These are phyloP conservation scores for Penicillium alfredii DNA, from an alignment of 495 filamentous ascomycete genomes.

Conservation along the genomic window DNA sequence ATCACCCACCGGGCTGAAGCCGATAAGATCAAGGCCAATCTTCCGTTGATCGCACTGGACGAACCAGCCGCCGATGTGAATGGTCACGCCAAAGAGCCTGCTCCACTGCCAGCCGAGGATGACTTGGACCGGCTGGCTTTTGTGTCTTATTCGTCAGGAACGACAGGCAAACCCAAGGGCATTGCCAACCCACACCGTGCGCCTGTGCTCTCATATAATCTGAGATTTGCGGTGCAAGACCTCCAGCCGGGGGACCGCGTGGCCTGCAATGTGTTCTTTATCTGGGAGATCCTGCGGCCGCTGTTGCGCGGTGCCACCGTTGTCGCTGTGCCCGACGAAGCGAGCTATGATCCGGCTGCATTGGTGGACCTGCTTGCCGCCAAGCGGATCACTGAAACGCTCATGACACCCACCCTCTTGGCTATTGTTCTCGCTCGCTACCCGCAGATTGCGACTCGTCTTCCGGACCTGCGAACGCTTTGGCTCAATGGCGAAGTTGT, in stretches of 20 bases:
- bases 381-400: constrained; percentile 57
- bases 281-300: constrained; percentile 68
- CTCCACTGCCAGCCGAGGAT: constrained; percentile 46
- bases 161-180: constrained; percentile 63
- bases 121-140: constrained; percentile 62
- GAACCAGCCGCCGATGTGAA: constrained; percentile 33
- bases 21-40: constrained; percentile 48
- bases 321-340: constrained; percentile 59
- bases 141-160: constrained; percentile 61
- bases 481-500: constrained; percentile 72
- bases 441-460: constrained; percentile 47
- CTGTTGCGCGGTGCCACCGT: constrained; percentile 64
- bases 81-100: constrained; percentile 29
- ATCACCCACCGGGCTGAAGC: constrained; percentile 52
- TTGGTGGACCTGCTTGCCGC: constrained; percentile 57
- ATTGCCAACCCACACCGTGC: constrained; percentile 64
- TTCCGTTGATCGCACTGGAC: constrained; percentile 53
- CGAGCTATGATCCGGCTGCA: constrained; percentile 60
- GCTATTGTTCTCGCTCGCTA: constrained; percentile 57
- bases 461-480: constrained; percentile 54
- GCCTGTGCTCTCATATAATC: constrained; percentile 57
- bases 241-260: constrained; percentile 58
- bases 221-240: constrained; percentile 58
- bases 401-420: constrained; percentile 69
- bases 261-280: constrained; percentile 69